Percentiles rank a stretch among this genome's conserved stretches.
These are phyloP conservation scores for Penicillium hesseltinei DNA, from an alignment of 2,329 filamentous ascomycete species.

Conservation along the genomic window DNA sequence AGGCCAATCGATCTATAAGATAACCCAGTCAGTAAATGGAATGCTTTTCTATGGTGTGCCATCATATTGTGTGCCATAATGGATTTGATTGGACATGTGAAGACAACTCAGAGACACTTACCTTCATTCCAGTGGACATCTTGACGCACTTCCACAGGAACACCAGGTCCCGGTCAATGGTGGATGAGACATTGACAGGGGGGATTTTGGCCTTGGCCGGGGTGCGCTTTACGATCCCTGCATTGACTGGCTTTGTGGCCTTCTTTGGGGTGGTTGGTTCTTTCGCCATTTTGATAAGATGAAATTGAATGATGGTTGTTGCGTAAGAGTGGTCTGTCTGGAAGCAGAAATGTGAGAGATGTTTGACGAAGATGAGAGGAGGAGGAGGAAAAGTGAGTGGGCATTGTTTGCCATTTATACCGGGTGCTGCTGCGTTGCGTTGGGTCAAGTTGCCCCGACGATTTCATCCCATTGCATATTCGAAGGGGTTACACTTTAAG, in stretches of 20 bases:
- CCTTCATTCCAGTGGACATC: background rate
- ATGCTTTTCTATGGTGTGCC: background rate
- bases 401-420: too few relatives aligned
- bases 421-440: too few relatives aligned
- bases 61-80: background rate
- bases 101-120: background rate
- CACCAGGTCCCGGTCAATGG: background rate
- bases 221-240: background rate
- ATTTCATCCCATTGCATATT: too few relatives aligned
- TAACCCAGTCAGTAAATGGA: background rate
- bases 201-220: background rate
- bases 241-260: background rate
- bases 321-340: too few relatives aligned
- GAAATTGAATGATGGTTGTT: too few relatives aligned
- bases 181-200: fast-evolving
- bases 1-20: background rate
- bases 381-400: too few relatives aligned
- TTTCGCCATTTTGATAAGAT: background rate
- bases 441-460: too few relatives aligned
- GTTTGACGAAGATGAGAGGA: too few relatives aligned
- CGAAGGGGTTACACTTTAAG: too few relatives aligned
- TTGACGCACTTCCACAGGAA: background rate
- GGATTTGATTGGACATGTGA: background rate
- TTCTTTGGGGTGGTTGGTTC: background rate
- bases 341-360: too few relatives aligned